A percentile compares a stretch with the other conserved stretches of the same genome.
Evolutionary conservation across 176 grass and related monocot genomes (phyloP).

Genomic region (Rhynchospora breviuscula): DNA sequence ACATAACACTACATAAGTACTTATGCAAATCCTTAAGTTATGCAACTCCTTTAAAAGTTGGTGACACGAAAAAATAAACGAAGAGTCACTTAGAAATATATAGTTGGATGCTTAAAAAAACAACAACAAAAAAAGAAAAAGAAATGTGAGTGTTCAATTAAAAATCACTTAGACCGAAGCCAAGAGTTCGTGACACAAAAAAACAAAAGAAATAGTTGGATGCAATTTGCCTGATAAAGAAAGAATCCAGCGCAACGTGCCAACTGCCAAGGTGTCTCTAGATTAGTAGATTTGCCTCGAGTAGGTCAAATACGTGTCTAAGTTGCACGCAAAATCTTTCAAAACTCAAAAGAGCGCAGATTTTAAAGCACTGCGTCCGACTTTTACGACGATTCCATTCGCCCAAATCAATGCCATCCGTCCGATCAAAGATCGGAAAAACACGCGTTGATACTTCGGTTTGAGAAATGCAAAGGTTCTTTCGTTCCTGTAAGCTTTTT

Average conservation of each 20-base stretch:
- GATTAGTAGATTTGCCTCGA: constrained; percentile 2
- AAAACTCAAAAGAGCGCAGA: background rate
- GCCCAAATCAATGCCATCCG: background rate
- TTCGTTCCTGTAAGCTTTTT: no score
- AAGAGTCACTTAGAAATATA: no score
- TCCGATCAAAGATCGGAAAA: background rate
- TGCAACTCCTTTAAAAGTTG: no score
- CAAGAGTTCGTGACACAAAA: background rate
- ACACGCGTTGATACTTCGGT: no score
- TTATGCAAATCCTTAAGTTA: no score
- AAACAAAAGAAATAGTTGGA: background rate
- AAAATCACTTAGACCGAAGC: background rate
- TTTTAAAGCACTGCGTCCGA: background rate
- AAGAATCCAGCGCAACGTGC: background rate
- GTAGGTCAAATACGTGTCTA: background rate
- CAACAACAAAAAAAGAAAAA: no score
- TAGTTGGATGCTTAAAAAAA: no score
- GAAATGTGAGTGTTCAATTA: no score
- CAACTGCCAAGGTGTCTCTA: background rate
- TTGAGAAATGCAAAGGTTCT: background rate
- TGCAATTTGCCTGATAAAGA: background rate
- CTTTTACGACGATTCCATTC: background rate
- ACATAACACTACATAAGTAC: no score
- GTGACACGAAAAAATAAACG: no score
- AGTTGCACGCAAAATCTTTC: background rate